Base-by-base conservation (phyloP, 257 asterid species). In the Solanum stenotomum region DNA sequence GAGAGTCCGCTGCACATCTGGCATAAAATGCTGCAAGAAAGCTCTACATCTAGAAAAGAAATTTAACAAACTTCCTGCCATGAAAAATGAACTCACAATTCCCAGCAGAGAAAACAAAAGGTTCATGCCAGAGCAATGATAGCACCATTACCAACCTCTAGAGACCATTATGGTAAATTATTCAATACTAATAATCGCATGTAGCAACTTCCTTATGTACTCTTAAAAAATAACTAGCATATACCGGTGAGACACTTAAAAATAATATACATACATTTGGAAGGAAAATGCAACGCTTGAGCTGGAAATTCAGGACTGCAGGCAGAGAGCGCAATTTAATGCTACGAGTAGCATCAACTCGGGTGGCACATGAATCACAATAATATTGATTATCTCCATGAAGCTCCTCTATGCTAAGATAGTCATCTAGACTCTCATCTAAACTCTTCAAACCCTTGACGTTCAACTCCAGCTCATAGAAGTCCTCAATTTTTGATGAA, bases 271-370 rank as follows among this genome's bases (percentile, higher is more conserved):
- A 88, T 96, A 97, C 99, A 92, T 97, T 96, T 88, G 99, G 98
- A 79, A 96, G 98, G 95, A 97, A 97, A 93, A 97, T 94, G 90
- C 98, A 97, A 14, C 99, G 98, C 95, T 96, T 97, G 93, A 97
- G 99, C 94, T 97, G 99, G 93, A 97, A 94, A 90, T 94, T 97
- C 14, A 97, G 97, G 89, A 97, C 95, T 86, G 95, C 89, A 84
- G 99, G 99, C 87, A 97, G 93, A 33, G 98, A 94, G 84, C 98
- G 99, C 94, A 97, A 92, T 90, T 94, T 96, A 89, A 97, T 97
- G 93, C 98, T 94, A 82, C 99, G 98, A 86, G 98, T 91, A 88
- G 99, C 99, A 94, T 97, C 96, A 88, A 91, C 99, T 90, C 98
- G 94, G 84, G 94, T 91, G 88, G 94, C 96, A 93, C 99, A 97